These are phyloP conservation scores for Quillaja saponaria DNA, from an alignment of 306 rosid species.

Conservation along the genomic window DNA sequence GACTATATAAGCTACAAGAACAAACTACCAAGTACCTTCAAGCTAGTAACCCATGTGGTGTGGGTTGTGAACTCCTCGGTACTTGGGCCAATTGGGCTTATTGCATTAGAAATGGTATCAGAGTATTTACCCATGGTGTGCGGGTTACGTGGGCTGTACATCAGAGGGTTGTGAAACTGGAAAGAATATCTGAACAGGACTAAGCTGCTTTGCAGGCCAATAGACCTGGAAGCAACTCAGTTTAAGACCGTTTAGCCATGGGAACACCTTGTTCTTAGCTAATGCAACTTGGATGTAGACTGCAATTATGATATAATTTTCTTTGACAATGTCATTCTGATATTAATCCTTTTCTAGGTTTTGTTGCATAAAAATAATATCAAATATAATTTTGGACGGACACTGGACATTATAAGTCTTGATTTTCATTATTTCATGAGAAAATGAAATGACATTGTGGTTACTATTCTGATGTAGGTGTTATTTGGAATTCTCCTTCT, in stretches of 20 bases:
- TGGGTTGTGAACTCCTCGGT: neutral
- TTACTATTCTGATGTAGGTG: slow-evolving; percentile 49
- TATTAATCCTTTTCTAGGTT: neutral
- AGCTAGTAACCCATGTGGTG: too few relatives aligned
- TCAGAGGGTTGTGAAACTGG: slow-evolving; percentile 5
- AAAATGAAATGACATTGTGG: neutral
- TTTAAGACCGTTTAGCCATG: neutral
- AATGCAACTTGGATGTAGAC: neutral
- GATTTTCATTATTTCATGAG: neutral
- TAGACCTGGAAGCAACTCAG: neutral
- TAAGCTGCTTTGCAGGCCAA: neutral
- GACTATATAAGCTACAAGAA: too few relatives aligned
- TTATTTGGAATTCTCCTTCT: slow-evolving; percentile 67
- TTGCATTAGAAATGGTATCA: too few relatives aligned
- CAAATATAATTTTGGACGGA: neutral
- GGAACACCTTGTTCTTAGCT: slow-evolving; percentile 3
- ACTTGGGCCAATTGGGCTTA: too few relatives aligned
- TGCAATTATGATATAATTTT: slow-evolving; percentile 7
- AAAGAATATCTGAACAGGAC: neutral
- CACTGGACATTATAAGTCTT: slow-evolving; percentile 2
- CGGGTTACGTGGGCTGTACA: too few relatives aligned
- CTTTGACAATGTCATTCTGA: neutral
- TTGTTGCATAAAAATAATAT: neutral
- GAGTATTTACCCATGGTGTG: too few relatives aligned
- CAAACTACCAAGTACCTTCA: too few relatives aligned